Evolutionary conservation across 225 moss, liverwort and hornwort species (phyloP), one percentile per base, ranked within the genome.

Genomic region (Pseudoscleropodium purum): DNA sequence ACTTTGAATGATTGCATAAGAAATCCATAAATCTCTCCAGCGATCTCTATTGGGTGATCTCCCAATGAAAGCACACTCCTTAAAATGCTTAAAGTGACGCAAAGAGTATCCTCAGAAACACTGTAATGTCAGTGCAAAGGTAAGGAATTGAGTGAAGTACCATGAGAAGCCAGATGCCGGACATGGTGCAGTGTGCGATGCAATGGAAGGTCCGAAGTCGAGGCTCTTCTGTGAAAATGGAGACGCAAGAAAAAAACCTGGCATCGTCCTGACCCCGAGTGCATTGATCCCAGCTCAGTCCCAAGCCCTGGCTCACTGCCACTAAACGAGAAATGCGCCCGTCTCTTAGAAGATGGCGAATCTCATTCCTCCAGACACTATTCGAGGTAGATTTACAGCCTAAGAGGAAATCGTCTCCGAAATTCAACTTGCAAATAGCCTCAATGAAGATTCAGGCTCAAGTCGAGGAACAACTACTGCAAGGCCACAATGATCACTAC

Each of bases 231-330:
- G 87, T 77, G 87, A 49, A 87, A 59, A 85, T 75, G 76, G 33
- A 89, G 85, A 75, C 89, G 84, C 69, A 86, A 81, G 64, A 91
- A 59, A 90, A 87, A 84, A 73, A 79, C 75, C 65, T 87, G 87
- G 59, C 87, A 93, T 91, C 91, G 73, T 75, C 90, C 86, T 64
- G 86, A 85, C 80, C 90, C 81, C 62, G 86, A 84, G 84, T 64
- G 91, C 94, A 94, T 88, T 65, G 88, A 75, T 93, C 81, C 85
- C 87, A 80, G 86, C 75, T 89, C 67, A 62, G 27, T 12, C 89
- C 65, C 85, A 36, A 51, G 77, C 80, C 63, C 60, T 68, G 85
- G 89, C 85, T 70, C 79, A 79, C 89, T 79, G 85, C 89, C 90
- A 78, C 86, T 69, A 9, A 33, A 39, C 33, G 70, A 79, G 9